phyloP scores from a whole-genome alignment of 2,329 filamentous ascomycete genomes.

The Pseudogymnoascus sp. region DNA sequence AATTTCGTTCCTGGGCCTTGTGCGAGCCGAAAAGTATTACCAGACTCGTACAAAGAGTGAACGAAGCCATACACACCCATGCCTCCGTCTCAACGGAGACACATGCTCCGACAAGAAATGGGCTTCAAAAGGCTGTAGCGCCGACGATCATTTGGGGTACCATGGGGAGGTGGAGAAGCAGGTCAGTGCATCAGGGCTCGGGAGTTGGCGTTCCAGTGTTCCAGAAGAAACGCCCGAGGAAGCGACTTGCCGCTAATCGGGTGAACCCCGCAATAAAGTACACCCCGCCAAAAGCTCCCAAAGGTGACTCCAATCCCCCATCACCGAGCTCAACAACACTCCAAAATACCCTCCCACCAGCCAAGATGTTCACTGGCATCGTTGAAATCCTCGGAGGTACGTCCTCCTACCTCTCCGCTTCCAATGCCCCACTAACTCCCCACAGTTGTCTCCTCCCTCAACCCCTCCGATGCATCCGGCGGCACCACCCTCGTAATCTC shows the following conservation, averaged over 20 bases:
- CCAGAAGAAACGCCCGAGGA: constrained; percentile 6
- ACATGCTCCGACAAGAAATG: not conserved
- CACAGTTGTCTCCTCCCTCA: constrained; percentile 73
- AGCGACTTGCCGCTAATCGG: constrained; percentile 6
- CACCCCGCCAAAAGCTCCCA: constrained; percentile 8
- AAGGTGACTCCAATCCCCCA: constrained; percentile 1
- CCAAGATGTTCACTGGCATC: constrained; percentile 85
- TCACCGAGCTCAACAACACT: constrained; percentile 5
- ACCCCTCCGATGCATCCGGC: constrained; percentile 71
- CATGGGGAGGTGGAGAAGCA: not conserved
- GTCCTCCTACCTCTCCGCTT: constrained; percentile 31
- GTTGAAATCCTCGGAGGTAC: constrained; percentile 88
- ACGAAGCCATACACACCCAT: constrained; percentile 2
- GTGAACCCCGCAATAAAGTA: constrained; percentile 7
- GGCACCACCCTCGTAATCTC: constrained; percentile 87
- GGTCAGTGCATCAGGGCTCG: constrained; percentile 3
- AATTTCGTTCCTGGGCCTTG: not conserved
- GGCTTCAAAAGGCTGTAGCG: constrained; percentile 6
- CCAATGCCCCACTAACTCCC: constrained; percentile 25
- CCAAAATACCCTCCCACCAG: not conserved
- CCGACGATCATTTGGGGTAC: not conserved
- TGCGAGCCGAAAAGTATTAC: not conserved
- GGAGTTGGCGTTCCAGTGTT: constrained; percentile 6
- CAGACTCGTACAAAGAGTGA: not conserved
- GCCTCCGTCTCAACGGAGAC: not conserved